Evolutionary conservation across 1,284 basidiomycete genomes (phyloP).

Genomic region (Takashimella koratensis): DNA sequence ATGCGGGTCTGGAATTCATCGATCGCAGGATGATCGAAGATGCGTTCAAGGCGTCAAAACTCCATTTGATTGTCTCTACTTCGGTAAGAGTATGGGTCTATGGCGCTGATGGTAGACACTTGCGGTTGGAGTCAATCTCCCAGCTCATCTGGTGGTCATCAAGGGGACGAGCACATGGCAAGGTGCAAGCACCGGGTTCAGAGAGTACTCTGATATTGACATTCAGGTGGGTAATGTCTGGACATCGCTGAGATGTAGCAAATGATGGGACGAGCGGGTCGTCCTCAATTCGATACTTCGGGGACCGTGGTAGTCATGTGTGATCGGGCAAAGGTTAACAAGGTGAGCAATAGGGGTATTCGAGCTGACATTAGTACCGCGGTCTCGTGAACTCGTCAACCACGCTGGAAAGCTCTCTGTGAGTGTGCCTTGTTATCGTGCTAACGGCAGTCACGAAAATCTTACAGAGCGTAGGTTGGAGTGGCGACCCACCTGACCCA

Average conservation of each 20-base stretch:
- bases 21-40: conserved; percentile 52
- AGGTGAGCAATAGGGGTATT: conserved; percentile 16
- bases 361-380: conserved; percentile 45
- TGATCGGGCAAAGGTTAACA: conserved; percentile 25
- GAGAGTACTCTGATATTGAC: conserved; percentile 49
- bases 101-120: conserved; percentile 41
- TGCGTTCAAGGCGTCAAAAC: conserved; percentile 46
- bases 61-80: conserved; percentile 47
- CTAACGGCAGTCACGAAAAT: conserved; percentile 57
- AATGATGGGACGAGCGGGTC: conserved; percentile 62
- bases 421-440: background rate
- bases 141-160: conserved; percentile 50
- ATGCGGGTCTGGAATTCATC: conserved; percentile 52
- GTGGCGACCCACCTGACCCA: background rate
- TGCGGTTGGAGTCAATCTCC: conserved; percentile 55
- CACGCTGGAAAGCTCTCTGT: conserved; percentile 72
- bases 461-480: conserved; percentile 65
- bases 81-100: conserved; percentile 33
- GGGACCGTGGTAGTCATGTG: conserved; percentile 55
- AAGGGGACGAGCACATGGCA: conserved; percentile 44
- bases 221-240: conserved; percentile 32
- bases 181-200: conserved; percentile 27
- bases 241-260: conserved; percentile 21
- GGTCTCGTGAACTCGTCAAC: conserved; percentile 53
- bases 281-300: conserved; percentile 73